Base-by-base conservation (phyloP, 1,284 basidiomycete genomes). In the Ceratobasidium sp. region DNA sequence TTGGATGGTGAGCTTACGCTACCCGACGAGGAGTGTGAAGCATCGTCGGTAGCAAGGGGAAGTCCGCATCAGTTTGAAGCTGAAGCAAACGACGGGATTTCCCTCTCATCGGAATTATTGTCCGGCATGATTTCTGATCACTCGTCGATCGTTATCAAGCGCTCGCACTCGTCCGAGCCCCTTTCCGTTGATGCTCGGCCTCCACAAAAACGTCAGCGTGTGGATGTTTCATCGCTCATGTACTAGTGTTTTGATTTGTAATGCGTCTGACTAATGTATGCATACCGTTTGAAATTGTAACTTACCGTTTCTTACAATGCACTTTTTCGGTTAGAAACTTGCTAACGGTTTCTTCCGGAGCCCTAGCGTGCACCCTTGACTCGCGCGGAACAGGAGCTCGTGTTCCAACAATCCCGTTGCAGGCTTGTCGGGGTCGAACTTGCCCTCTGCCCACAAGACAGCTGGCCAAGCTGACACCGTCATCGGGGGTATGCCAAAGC, bases 311-410 rank as follows among this genome's bases (percentile, higher is more conserved):
- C 64, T 22, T 44, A 66, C 64, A 44, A n/a, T 49, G 22, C 7
- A 43, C 64, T 25, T 40, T 66, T 40, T 44, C n/a, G 37, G 40
- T 66, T 66, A 25, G n/a, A 66, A 66, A 43, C 64, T 2, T n/a
- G 19, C n/a, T 25, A 46, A 43, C 64, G n/a, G 64, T 66, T 66
- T 66, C 64, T 46, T 49, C 25, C 64, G 64, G 64, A 66, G 64
- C 64, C 64, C 64, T 66, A 66, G 15, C 43, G 25, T 29, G 25
- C 25, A 29, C 25, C 25, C 25, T 29, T 29, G 25, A 29, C 25
- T 29, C 25, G 25, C 25, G 25, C 25, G 25, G 25, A 29, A 29
- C 25, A 29, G 25, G 25, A 29, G 25, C 25, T 29, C 25, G 25
- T 29, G 25, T 29, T 29, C 25, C 25, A 29, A 29, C 25, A 29